phyloP scores from a whole-genome alignment of 768 basidiomycete species.

The Tulasnella sp. region DNA sequence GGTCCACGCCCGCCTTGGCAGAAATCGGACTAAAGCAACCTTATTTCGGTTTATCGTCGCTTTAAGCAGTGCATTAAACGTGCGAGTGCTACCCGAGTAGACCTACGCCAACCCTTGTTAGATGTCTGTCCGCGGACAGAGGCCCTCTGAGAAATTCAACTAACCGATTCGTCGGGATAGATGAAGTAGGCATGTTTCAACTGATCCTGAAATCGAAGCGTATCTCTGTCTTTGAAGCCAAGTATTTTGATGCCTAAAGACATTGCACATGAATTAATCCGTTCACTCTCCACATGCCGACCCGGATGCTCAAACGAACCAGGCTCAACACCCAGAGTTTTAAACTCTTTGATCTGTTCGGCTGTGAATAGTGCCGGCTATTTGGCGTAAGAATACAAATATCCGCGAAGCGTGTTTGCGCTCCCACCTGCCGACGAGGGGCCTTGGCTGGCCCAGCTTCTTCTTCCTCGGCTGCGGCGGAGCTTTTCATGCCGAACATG shows the following conservation, averaged over 20 bases:
- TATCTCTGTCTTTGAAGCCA: constrained; percentile 78
- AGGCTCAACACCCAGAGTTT: constrained; percentile 61
- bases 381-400: neutral
- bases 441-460: constrained; percentile 40
- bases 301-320: constrained; percentile 5
- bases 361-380: constrained; percentile 77
- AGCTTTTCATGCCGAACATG: constrained; percentile 44
- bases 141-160: constrained; percentile 36
- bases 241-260: constrained; percentile 79
- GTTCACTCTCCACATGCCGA: constrained; percentile 16
- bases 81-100: constrained; percentile 89
- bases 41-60: constrained; percentile 80
- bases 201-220: constrained; percentile 84
- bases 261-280: neutral
- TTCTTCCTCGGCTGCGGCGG: constrained; percentile 44
- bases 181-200: constrained; percentile 90
- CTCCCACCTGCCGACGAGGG: constrained; percentile 31
- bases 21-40: constrained; percentile 74
- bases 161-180: constrained; percentile 87
- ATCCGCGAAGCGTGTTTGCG: neutral
- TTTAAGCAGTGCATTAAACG: constrained; percentile 84
- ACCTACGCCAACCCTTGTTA: constrained; percentile 47
- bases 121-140: neutral
- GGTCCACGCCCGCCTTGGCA: constrained; percentile 69
- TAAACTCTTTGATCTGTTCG: constrained; percentile 81